Base-by-base conservation (phyloP, 208 protist genomes). In the Trypanosoma mega region DNA sequence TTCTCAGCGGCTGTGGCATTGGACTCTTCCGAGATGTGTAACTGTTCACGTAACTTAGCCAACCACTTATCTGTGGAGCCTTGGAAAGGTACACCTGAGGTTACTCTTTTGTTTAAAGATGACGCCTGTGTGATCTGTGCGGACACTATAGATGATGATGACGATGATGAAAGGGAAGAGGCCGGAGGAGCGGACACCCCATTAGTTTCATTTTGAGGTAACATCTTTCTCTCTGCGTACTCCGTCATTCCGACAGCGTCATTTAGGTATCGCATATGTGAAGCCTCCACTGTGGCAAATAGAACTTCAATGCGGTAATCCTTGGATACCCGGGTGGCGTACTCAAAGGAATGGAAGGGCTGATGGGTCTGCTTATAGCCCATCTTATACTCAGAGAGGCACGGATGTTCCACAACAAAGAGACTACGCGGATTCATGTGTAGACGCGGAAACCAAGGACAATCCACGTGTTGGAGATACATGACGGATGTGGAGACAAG, bases 281-380 rank as follows among this genome's bases (percentile, higher is more conserved):
- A 68, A 33, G 68, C 76, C 63, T 96, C 87, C 26, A 96, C 90
- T 0, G 78, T 87, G 2, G 90, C 90, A 47, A 96, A 96, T 39
- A 94, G 66, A 27, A 96, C 78, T 67, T 96, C 90, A 45, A 96
- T 87, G 23, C 87, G 85, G 75, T 96, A 96, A 69, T 96, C 90
- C 63, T 90, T 92, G 20, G 90, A 93, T 18, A 94, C 72, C 37
- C 87, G 84, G 30, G 83, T 93, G 43, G 72, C 83, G 77, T 94
- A 92, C 62, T 96, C 85, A 63, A 94, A 93, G 9, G 80, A 48
- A 74, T 92, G 86, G 50, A 93, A 93, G 0, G 90, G 85, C 65
- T 93, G 83, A 53, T 93, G 85, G 27, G 77, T 87, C 55, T 74
- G 73, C 49, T 91, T 92, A 70, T 94, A 93, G 21, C 90, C 90